Conservation (phyloP, 2,329 filamentous ascomycete genomes). For the Diaporthe humulicola region DNA sequence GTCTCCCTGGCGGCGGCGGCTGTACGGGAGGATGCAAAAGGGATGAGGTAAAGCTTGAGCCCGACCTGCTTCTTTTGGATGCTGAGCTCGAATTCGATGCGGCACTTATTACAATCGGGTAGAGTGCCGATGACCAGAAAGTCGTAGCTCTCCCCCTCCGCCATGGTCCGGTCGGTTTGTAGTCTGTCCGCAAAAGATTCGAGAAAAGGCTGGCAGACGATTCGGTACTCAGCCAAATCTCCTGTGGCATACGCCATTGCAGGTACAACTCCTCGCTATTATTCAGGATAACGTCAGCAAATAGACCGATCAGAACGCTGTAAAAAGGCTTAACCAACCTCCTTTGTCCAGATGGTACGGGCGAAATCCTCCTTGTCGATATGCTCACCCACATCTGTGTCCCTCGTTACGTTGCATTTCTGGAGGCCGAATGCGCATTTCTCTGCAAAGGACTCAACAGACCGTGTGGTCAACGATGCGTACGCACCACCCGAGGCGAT, state of each 20-base stretch:
- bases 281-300: background rate
- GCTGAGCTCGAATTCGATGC: background rate
- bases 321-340: background rate
- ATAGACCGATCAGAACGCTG: no score
- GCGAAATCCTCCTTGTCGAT: background rate
- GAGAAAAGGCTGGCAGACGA: background rate
- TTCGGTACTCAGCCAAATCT: background rate
- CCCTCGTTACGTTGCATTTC: background rate
- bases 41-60: background rate
- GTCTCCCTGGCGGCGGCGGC: background rate
- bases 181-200: background rate
- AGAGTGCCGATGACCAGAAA: background rate
- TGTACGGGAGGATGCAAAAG: no score
- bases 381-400: background rate
- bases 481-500: background rate
- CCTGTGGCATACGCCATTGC: background rate
- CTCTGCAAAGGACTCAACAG: background rate
- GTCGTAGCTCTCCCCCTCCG: background rate
- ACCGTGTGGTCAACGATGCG: background rate
- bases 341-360: background rate
- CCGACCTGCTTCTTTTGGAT: background rate
- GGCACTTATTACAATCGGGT: background rate
- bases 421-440: background rate
- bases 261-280: background rate
- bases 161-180: background rate